Conservation (phyloP, 2,329 filamentous ascomycete genomes). For the Aphanoascus verrucosus region DNA sequence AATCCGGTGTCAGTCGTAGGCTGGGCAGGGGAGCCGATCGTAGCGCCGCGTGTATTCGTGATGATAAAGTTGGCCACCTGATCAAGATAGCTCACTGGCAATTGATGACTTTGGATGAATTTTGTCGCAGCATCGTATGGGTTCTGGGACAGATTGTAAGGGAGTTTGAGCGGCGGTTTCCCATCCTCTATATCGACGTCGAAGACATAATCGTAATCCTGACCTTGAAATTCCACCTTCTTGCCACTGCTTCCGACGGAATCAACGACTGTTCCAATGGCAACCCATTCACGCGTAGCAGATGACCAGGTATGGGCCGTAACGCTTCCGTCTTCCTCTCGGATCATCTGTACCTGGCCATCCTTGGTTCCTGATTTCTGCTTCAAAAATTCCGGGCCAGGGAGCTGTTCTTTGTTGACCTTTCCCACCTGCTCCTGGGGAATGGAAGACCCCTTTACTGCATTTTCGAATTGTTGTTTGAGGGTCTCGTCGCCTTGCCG, state of each 20-base stretch:
- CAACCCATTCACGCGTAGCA: conserved; percentile 63
- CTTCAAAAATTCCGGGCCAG: conserved; percentile 75
- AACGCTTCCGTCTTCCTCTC: conserved; percentile 66
- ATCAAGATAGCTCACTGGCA: conserved; percentile 78
- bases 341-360: conserved; percentile 88
- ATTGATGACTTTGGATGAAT: conserved; percentile 79
- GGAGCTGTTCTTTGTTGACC: conserved; percentile 85
- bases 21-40: conserved; percentile 61
- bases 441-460: conserved; percentile 73
- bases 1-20: conserved; percentile 51
- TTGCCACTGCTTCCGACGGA: conserved; percentile 71
- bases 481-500: conserved; percentile 59
- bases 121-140: conserved; percentile 84
- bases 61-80: conserved; percentile 89
- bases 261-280: conserved; percentile 89
- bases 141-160: conserved; percentile 85
- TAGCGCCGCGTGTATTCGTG: conserved; percentile 77
- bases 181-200: conserved; percentile 94
- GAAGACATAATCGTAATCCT: conserved; percentile 93
- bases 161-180: conserved; percentile 83
- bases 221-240: conserved; percentile 65
- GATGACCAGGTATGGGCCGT: conserved; percentile 81
- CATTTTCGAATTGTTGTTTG: conserved; percentile 65
- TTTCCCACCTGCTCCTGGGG: conserved; percentile 72
- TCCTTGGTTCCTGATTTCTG: conserved; percentile 85